These are phyloP conservation scores for Alternaria ethzedia DNA, from an alignment of 2,329 filamentous ascomycete genomes.

Conservation along the genomic window DNA sequence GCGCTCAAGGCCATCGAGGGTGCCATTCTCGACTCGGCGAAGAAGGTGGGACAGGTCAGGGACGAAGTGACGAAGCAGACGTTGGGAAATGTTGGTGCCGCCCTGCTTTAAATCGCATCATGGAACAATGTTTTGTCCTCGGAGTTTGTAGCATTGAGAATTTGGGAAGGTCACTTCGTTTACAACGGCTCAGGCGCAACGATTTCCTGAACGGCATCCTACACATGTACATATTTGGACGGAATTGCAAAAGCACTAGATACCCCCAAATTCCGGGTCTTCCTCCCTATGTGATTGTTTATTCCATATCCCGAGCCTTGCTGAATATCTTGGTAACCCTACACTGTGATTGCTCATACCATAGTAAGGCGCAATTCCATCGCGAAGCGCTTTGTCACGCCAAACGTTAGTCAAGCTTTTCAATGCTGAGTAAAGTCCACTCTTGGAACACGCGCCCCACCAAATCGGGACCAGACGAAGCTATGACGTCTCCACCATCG, in stretches of 20 bases:
- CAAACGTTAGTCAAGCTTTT: slow-evolving; percentile 33
- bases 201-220: not conserved
- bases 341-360: not conserved
- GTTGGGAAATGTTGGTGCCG: slow-evolving; percentile 41
- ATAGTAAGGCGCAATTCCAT: not conserved
- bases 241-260: slow-evolving; percentile 12
- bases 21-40: slow-evolving; percentile 57
- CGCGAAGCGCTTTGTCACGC: slow-evolving; percentile 7
- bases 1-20: slow-evolving; percentile 57
- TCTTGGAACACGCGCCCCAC: slow-evolving; percentile 15
- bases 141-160: not conserved
- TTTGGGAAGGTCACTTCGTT: not conserved
- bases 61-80: slow-evolving; percentile 56
- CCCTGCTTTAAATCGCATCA: slow-evolving; percentile 28
- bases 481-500: slow-evolving; percentile 27
- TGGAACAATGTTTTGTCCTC: not conserved
- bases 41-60: slow-evolving; percentile 55
- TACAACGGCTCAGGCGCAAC: not conserved
- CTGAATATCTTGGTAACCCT: not conserved
- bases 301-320: not conserved
- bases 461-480: slow-evolving; percentile 11
- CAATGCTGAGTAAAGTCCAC: slow-evolving; percentile 37
- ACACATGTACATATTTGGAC: not conserved
- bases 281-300: not conserved
- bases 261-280: slow-evolving; percentile 13